Evolutionary conservation across 2,329 filamentous ascomycete genomes (phyloP).

Genomic region (Aspergillus clavatus): DNA sequence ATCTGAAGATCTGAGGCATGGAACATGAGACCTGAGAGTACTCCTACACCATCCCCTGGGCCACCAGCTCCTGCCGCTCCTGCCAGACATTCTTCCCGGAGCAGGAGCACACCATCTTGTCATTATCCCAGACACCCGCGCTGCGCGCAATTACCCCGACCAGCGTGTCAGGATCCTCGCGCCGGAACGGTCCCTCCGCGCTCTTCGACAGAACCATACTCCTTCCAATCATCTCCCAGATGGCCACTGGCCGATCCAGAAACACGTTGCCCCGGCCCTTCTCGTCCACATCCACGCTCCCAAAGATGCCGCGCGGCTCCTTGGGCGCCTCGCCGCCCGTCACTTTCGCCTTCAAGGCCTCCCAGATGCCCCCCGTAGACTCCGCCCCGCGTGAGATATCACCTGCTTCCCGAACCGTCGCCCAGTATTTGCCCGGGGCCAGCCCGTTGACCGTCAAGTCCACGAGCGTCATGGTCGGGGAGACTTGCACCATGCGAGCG

Average conservation of each 20-base stretch:
- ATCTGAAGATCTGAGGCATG: too few species aligned
- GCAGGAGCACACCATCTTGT: slow-evolving; percentile 97
- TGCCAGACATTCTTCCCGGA: slow-evolving; percentile 98
- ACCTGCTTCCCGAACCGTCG: slow-evolving; percentile 78
- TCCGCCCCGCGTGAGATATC: slow-evolving; percentile 79
- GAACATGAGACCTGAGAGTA: too few species aligned
- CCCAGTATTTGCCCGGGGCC: slow-evolving; percentile 72
- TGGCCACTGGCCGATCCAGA: slow-evolving; percentile 72
- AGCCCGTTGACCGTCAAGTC: slow-evolving; percentile 85
- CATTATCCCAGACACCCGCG: slow-evolving; percentile 97
- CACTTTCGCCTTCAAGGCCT: slow-evolving; percentile 45
- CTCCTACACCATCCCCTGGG: slow-evolving; percentile 84
- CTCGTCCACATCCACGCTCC: slow-evolving; percentile 67
- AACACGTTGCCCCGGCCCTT: slow-evolving; percentile 75
- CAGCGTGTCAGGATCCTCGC: slow-evolving; percentile 77
- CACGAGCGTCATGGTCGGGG: slow-evolving; percentile 69
- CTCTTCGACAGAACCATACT: slow-evolving; percentile 80
- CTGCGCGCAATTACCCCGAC: slow-evolving; percentile 93
- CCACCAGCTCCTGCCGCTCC: slow-evolving; percentile 83
- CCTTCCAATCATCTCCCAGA: slow-evolving; percentile 95
- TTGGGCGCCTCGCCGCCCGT: slow-evolving; percentile 29
- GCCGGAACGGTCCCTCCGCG: slow-evolving; percentile 54
- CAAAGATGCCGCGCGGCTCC: slow-evolving; percentile 61
- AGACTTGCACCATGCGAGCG: slow-evolving; percentile 89
- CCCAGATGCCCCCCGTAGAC: slow-evolving; percentile 81